Base-by-base conservation (phyloP, 495 filamentous ascomycete genomes). In the Amniculicola lignicola region DNA sequence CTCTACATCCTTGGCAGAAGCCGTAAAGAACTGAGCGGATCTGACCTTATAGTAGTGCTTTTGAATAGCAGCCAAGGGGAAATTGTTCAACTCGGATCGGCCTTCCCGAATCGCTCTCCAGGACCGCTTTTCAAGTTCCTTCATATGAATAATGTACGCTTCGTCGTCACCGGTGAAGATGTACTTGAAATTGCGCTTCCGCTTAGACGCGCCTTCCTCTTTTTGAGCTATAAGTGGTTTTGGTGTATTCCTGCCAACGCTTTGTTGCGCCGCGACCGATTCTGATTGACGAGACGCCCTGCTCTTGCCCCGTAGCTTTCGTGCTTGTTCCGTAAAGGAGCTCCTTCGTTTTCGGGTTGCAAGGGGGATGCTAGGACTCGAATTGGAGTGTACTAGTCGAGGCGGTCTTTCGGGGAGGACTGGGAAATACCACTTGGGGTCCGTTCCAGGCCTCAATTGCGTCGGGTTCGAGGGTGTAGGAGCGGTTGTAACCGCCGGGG, bases 381-480 rank as follows among this genome's bases (percentile, higher is more conserved):
- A 22, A 28, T 36, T 51, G 25, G 48, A 31, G 19, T 22, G 31
- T 22, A 15, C 22, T 9, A 40, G 16, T 37, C 16, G 36, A 48
- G 10, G 24, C 15, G 47, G 3, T 22, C 21, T 18, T 39, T 29
- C 15, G 14, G 54, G 44, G 23, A 57, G 43, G 15, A 45, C 44
- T 2, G 54, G 54, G 19, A 50, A 51, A n/a, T 28, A 47, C 52
- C 52, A 55, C 24, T 45, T 40, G 9, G 52, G 52, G 22, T 55
- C 38, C 7, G 41, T 43, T 15, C 37, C 40, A 39, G 41, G 42
- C 3, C 22, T 10, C 15, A 53, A n/a, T n/a, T n/a, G n/a, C n/a
- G n/a, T n/a, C n/a, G n/a, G n/a, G n/a, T n/a, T 19, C 2, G 21
- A 29, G n/a, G 41, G 37, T 16, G n/a, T 16, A 33, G 49, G 18